Percentiles rank a stretch among this genome's conserved stretches.
Conservation (phyloP, 352 stramenopile species). For the Pythium sp. region DNA sequence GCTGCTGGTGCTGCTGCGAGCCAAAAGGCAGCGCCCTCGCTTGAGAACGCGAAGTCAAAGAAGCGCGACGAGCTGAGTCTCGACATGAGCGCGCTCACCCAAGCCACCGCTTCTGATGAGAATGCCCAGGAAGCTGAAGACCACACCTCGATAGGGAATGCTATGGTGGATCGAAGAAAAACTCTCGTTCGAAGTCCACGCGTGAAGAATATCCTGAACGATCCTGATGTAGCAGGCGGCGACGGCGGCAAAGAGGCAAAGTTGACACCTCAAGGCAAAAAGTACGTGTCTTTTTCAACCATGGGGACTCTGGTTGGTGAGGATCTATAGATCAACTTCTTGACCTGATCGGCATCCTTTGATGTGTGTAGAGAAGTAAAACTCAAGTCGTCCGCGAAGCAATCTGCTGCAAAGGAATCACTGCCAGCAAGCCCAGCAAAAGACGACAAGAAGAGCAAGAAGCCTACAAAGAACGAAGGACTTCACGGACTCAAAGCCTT, state of each 20-base stretch:
- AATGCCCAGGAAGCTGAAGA: not conserved
- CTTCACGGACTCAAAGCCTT: not conserved
- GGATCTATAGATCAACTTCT: not conserved
- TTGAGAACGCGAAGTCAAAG: not conserved
- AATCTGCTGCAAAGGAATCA: not conserved
- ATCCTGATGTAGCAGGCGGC: not conserved
- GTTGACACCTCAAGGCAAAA: not conserved
- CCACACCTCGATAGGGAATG: not conserved
- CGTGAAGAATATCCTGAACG: slow-evolving; percentile 4
- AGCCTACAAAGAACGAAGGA: not conserved
- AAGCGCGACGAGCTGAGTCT: slow-evolving; percentile 6
- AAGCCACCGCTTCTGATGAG: not conserved
- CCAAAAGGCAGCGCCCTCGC: not conserved
- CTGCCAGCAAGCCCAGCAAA: not conserved
- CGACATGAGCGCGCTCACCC: slow-evolving; percentile 2
- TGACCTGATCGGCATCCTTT: not conserved
- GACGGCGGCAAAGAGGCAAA: not conserved
- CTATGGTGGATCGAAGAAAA: not conserved
- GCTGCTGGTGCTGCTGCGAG: not conserved
- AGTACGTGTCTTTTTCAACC: not conserved
- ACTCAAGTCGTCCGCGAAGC: not conserved
- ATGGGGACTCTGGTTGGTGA: not conserved
- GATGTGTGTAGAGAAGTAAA: not conserved
- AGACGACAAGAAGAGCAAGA: not conserved
- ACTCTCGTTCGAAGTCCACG: slow-evolving; percentile 13